Percentiles rank a stretch among this genome's conserved stretches.
Conservation (phyloP, 805 yeast genomes). For the Candida ponderosae region DNA sequence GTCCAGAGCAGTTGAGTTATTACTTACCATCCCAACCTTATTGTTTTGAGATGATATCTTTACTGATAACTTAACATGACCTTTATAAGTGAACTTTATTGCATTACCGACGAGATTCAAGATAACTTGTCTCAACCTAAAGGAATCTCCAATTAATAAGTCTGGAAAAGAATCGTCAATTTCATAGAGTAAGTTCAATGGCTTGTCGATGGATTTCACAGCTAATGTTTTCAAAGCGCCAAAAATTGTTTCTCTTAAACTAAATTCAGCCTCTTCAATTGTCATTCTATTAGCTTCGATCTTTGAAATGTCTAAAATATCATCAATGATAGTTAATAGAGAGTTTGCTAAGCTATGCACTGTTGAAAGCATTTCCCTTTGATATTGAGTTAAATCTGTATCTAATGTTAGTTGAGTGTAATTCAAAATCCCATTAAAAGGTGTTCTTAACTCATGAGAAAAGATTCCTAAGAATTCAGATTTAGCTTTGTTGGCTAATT, state of each 20-base stretch:
- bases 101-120: conserved; percentile 86
- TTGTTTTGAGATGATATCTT: conserved; percentile 41
- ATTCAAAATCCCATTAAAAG: conserved; percentile 89
- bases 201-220: conserved; percentile 83
- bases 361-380: conserved; percentile 84
- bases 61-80: conserved; percentile 73
- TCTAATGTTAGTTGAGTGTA: conserved; percentile 88
- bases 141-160: conserved; percentile 80
- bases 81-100: conserved; percentile 76
- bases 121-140: conserved; percentile 80
- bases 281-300: conserved; percentile 94
- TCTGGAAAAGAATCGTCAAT: conserved; percentile 87
- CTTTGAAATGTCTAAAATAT: conserved; percentile 85
- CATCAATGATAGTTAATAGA: conserved; percentile 79
- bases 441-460: conserved; percentile 85
- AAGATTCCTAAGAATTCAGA: conserved; percentile 87
- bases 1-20: conserved; percentile 18
- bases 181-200: conserved; percentile 69
- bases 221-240: conserved; percentile 87
- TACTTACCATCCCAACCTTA: conserved; percentile 5
- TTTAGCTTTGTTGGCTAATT: conserved; percentile 80
- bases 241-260: conserved; percentile 79
- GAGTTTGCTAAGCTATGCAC: conserved; percentile 86
- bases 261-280: conserved; percentile 81
- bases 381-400: conserved; percentile 84